phyloP scores from a whole-genome alignment of 495 filamentous ascomycete species.

The Neurospora africana region DNA sequence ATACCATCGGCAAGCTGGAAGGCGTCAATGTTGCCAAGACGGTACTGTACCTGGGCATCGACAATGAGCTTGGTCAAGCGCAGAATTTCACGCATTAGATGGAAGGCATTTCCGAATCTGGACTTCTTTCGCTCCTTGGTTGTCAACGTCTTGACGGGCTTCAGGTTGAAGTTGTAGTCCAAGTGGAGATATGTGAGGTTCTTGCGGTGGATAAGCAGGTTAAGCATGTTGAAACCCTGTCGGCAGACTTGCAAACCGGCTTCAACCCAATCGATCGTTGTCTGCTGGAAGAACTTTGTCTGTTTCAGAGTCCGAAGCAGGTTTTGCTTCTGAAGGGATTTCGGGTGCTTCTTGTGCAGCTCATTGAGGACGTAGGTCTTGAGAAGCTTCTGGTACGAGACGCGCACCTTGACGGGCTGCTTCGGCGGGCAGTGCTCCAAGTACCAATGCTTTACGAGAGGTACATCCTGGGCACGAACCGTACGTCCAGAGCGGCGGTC shows the following conservation, averaged over 20 bases:
- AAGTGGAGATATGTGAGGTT: conserved; percentile 97
- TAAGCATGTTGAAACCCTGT: conserved; percentile 99
- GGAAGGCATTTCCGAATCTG: conserved; percentile 98
- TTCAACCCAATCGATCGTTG: conserved; percentile 98
- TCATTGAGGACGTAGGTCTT: conserved; percentile 97
- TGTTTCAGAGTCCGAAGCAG: conserved; percentile 79
- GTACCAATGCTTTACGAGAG: conserved; percentile 97
- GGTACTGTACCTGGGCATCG: conserved; percentile 96
- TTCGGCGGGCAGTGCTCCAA: conserved; percentile 81
- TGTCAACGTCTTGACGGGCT: conserved; percentile 96
- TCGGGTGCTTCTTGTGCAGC: conserved; percentile 85
- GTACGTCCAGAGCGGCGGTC: conserved; percentile 94
- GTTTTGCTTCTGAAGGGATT: conserved; percentile 91
- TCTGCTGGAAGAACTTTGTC: conserved; percentile 99
- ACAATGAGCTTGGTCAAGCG: conserved; percentile 96
- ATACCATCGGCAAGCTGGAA: conserved; percentile 99
- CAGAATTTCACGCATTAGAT: conserved; percentile 98
- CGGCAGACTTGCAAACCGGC: conserved; percentile 96
- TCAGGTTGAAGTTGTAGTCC: conserved; percentile 99
- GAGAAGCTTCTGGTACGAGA: conserved; percentile 98
- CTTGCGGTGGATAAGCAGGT: conserved; percentile 94
- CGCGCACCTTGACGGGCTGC: conserved; percentile 93
- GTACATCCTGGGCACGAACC: conserved; percentile 94
- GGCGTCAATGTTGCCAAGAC: conserved; percentile 95
- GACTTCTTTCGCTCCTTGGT: conserved; percentile 99